Evolutionary conservation across 805 yeast species (phyloP), one percentile per base, ranked within the genome.

Genomic region (Kuraishia capsulata): DNA sequence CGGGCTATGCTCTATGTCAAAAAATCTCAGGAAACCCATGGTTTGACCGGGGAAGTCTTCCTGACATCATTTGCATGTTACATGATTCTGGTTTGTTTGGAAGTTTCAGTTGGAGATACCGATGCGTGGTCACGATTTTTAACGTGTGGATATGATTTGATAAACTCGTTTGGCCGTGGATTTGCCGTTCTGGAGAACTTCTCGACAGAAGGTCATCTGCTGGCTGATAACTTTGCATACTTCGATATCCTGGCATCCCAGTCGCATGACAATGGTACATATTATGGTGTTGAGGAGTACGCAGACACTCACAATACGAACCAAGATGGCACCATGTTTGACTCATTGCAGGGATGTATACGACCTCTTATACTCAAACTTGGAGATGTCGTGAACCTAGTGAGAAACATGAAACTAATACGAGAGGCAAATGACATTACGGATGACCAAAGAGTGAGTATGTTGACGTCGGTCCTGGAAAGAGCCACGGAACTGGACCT

Each of bases 291-390:
- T 40, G 39, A 42, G 18, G 57, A 52, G 37, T 65, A 64, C 40
- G 49, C 53, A 30, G 53, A 49, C 18, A 40, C 62, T 25, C 61
- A 44, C 46, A 44, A 36, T 18, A 44, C 16, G 17, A 44, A 42
- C 29, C 39, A 9, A 8, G 43, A 21, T 17, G 44, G 4, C 37
- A 20, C n/a, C 47, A 5, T 49, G 47, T 37, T 47, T 13, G 70
- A 66, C 42, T 68, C 71, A 3, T 51, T 59, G 21, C 71, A 65
- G 42, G 71, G 71, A 2, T 63, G 67, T 44, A 46, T 61, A 6
- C 56, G 64, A 29, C 66, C 69, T 4, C 42, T 65, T 2, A 55
- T 53, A 36, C 42, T 60, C 20, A 33, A 60, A 2, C 48, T 65
- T 23, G 69, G 69, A 4, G 69, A 63, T 38, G 57, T 63, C 2